A percentile compares a stretch with the other conserved stretches of the same genome.
phyloP scores from a whole-genome alignment of 441 rosid genomes.

The Bocquillonia castaneifolia region DNA sequence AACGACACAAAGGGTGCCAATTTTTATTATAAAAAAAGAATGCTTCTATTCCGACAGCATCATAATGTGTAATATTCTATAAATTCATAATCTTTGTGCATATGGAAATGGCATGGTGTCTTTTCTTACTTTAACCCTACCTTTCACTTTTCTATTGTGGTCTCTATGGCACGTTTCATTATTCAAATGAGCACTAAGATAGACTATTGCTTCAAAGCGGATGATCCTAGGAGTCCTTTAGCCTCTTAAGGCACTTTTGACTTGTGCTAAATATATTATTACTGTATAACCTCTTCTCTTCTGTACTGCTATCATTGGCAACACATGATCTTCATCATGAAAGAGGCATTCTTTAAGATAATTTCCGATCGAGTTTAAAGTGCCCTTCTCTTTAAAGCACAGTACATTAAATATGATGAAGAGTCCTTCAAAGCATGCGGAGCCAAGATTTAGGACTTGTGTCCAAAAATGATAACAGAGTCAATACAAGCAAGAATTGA shows the following conservation, averaged over 20 bases:
- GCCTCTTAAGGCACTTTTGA: slow-evolving; percentile 35
- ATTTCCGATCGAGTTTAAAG: neutral
- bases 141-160: slow-evolving; percentile 18
- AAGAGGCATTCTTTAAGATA: slow-evolving; percentile 3
- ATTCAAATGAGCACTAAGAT: slow-evolving; percentile 28
- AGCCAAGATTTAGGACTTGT: neutral
- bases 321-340: slow-evolving; percentile 2
- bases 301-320: slow-evolving; percentile 20
- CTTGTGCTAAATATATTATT: slow-evolving; percentile 18
- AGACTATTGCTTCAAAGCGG: slow-evolving; percentile 30
- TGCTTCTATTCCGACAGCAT: slow-evolving; percentile 44
- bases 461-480: neutral
- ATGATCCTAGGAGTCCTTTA: slow-evolving; percentile 24
- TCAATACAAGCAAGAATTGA: neutral
- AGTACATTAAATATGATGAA: neutral
- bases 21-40: neutral
- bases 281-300: slow-evolving; percentile 5
- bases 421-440: neutral
- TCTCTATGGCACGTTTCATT: slow-evolving; percentile 17
- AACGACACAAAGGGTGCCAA: slow-evolving; percentile 10
- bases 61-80: slow-evolving; percentile 27
- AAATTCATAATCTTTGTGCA: slow-evolving; percentile 17
- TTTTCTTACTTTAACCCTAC: neutral
- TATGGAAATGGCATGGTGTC: slow-evolving; percentile 1
- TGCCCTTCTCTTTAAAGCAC: neutral